Evolutionary conservation across 179 eudicot species (phyloP).

Genomic region (Monotropa hypopitys): DNA sequence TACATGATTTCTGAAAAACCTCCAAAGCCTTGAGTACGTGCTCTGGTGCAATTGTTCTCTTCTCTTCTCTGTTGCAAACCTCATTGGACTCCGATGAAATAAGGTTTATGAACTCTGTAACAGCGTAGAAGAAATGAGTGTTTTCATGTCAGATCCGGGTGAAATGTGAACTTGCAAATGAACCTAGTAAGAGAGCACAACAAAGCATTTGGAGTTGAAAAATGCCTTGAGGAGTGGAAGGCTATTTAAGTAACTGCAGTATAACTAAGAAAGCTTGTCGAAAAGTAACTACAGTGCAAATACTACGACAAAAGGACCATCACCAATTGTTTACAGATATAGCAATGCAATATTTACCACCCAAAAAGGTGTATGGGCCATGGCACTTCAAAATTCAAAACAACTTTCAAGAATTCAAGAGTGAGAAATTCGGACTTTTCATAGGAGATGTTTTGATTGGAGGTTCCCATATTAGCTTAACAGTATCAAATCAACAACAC

Average conservation of each 20-base stretch:
- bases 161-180: neutral
- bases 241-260: neutral
- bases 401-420: neutral
- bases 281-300: too few species aligned
- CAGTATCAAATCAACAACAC: neutral
- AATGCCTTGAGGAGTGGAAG: neutral
- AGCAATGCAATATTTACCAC: neutral
- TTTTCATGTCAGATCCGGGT: neutral
- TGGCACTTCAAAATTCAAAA: neutral
- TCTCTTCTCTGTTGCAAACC: slow-evolving; percentile 84
- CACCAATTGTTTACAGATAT: neutral
- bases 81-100: slow-evolving; percentile 97
- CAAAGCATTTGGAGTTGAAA: neutral
- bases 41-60: slow-evolving; percentile 89
- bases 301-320: neutral
- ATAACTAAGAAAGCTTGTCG: too few species aligned
- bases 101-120: slow-evolving; percentile 82
- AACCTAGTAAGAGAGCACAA: neutral
- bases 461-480: neutral
- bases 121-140: neutral
- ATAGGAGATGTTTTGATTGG: neutral
- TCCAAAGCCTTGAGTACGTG: slow-evolving; percentile 95
- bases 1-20: slow-evolving; percentile 25
- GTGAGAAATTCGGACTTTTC: neutral
- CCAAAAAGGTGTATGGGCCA: neutral